A percentile compares a stretch with the other conserved stretches of the same genome.
Conservation (phyloP, 192 early-diverging fungal genomes). For the Linderina pennispora region DNA sequence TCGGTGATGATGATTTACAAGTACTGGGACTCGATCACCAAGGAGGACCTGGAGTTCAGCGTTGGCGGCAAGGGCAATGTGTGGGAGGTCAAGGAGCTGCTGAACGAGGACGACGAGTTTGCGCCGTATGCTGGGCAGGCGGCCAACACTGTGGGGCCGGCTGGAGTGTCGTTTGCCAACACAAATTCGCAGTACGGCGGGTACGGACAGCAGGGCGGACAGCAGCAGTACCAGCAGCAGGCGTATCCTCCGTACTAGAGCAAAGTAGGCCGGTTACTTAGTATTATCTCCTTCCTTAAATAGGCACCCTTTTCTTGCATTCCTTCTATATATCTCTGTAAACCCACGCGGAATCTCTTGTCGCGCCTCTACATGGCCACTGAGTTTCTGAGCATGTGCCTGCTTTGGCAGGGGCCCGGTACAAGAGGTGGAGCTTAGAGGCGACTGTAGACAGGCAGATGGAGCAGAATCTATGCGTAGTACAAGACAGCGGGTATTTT, state of each 20-base stretch:
- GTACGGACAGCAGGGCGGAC: constrained; percentile 12
- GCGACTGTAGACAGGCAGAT: too few species aligned
- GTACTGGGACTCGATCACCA: constrained; percentile 99
- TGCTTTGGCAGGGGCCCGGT: too few species aligned
- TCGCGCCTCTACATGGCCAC: too few species aligned
- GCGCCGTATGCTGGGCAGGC: constrained; percentile 42
- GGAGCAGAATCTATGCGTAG: too few species aligned
- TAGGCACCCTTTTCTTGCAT: neutral
- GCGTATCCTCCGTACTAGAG: constrained; percentile 31
- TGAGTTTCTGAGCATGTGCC: too few species aligned
- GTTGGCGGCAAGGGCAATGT: constrained; percentile 70
- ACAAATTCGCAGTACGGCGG: constrained; percentile 37
- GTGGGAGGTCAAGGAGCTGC: constrained; percentile 76
- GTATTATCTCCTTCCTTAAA: neutral
- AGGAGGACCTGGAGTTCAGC: constrained; percentile 95
- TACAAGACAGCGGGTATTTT: too few species aligned
- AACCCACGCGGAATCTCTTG: too few species aligned
- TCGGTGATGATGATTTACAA: constrained; percentile 99
- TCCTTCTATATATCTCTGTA: neutral
- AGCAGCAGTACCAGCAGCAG: constrained; percentile 21
- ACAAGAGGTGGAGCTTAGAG: too few species aligned
- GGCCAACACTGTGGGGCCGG: constrained; percentile 42
- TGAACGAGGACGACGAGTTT: constrained; percentile 48
- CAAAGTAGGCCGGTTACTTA: neutral
- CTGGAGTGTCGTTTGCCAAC: constrained; percentile 45